Evolutionary conservation across 306 rosid species (phyloP).

Genomic region (Gastrolobium villosum): DNA sequence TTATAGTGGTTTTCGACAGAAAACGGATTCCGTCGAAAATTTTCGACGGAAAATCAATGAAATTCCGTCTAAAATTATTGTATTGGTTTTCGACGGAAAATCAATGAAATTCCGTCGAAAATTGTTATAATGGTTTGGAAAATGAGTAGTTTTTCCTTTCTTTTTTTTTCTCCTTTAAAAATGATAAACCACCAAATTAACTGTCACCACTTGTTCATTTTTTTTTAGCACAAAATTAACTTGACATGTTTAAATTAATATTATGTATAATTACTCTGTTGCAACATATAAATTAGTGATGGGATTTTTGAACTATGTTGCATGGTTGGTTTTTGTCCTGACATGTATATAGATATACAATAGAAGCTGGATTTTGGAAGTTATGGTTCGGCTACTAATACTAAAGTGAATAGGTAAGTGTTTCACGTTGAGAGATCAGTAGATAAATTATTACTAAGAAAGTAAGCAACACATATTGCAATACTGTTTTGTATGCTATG

Average conservation of each 20-base stretch:
- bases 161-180: not conserved
- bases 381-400: slow-evolving; percentile 42
- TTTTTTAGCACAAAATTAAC: not conserved
- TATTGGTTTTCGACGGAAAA: too few species aligned
- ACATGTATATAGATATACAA: not conserved
- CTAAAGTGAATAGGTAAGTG: not conserved
- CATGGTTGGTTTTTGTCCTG: not conserved
- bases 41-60: too few species aligned
- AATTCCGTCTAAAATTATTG: too few species aligned
- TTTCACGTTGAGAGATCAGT: not conserved
- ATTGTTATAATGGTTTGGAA: too few species aligned
- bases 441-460: not conserved
- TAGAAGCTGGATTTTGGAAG: slow-evolving; percentile 16
- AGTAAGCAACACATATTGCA: not conserved
- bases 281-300: not conserved
- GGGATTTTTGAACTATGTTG: not conserved
- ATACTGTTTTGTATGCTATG: not conserved
- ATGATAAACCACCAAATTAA: slow-evolving; percentile 40
- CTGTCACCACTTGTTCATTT: slow-evolving; percentile 37
- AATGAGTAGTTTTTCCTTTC: too few species aligned
- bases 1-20: too few species aligned
- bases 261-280: not conserved
- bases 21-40: too few species aligned
- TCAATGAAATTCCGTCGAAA: too few species aligned
- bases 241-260: not conserved